These are phyloP conservation scores for Pseudocercospora cruenta DNA, from an alignment of 2,329 filamentous ascomycete genomes.

Conservation along the genomic window DNA sequence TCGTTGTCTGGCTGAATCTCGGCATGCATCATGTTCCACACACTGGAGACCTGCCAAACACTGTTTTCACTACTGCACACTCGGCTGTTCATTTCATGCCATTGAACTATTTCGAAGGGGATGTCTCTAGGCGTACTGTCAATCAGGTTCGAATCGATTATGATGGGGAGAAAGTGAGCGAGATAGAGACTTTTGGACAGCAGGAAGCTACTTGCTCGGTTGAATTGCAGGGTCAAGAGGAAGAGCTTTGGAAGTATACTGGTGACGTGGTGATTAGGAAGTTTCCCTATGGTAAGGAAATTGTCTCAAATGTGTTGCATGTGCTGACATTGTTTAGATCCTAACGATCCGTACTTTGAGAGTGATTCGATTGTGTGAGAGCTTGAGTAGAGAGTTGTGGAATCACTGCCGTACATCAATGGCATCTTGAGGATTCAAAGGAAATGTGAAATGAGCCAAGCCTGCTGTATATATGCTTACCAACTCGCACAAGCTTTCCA, in stretches of 20 bases:
- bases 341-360: slow-evolving; percentile 4
- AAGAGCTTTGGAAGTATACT: slow-evolving; percentile 37
- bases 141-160: slow-evolving; percentile 49
- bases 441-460: neutral
- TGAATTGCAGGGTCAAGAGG: slow-evolving; percentile 33
- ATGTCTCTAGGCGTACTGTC: slow-evolving; percentile 46
- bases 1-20: slow-evolving; percentile 59
- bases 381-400: slow-evolving; percentile 1
- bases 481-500: neutral
- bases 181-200: slow-evolving; percentile 41
- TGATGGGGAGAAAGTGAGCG: slow-evolving; percentile 34
- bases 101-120: slow-evolving; percentile 49
- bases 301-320: neutral
- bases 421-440: no score
- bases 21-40: slow-evolving; percentile 64
- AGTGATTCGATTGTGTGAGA: slow-evolving; percentile 1
- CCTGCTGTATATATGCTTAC: neutral
- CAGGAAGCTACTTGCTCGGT: slow-evolving; percentile 36
- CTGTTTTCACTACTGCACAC: slow-evolving; percentile 54
- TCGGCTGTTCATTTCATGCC: slow-evolving; percentile 47
- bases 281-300: slow-evolving; percentile 40
- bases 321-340: neutral
- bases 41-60: slow-evolving; percentile 59
- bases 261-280: slow-evolving; percentile 45
- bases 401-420: no score